Base-by-base conservation (phyloP, 2,329 filamentous ascomycete species). In the Sarocladiaceae sp. region DNA sequence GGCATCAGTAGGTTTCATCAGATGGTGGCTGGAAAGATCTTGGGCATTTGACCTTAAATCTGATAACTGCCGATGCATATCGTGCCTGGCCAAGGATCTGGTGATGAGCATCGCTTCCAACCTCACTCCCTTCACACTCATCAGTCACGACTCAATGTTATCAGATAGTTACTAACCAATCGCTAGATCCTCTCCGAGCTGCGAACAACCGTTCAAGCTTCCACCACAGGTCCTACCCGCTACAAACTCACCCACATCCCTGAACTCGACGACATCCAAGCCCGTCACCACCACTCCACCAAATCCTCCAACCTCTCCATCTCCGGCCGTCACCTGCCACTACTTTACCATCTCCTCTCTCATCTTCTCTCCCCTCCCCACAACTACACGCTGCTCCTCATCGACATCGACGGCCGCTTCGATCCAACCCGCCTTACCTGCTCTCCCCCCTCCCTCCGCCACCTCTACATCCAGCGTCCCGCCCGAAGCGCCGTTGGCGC, bases 331-430 rank as follows among this genome's bases (percentile, higher is more conserved):
- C 62, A 71, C 47, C 62, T 78, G 11, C 71, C 76, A 0, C 63
- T 83, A 7, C 54, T 82, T 27, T 80, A 82, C 62, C 64, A 69
- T 44, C 59, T 83, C 3, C 57, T 78, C 19, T 72, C 73, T 3
- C 65, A 64, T 2, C 64, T 81, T 29, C 60, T 80, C n/a, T 59
- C 67, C 0, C 50, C 66, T 4, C 73, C 74, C 9, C 60, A 70
- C 42, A 51, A 54, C 24, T 72, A 75, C 53, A 62, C 74, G 6
- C 55, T 83, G 6, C 62, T 75, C 1, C 51, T 83, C 6, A 54
- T 83, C 39, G 80, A 83, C 51, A 56, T 72, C 2, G 74, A 78
- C 35, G 63, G 64, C 7, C 67, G 69, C 7, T 83, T 83, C 49
- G 76, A 81, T 47, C 60, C 69, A 2, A 70, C 69, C 6, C 64